Evolutionary conservation across 371 early-diverging fungal genomes (phyloP), one percentile per base, ranked within the genome.

Genomic region (Rhizopus stolonifer): DNA sequence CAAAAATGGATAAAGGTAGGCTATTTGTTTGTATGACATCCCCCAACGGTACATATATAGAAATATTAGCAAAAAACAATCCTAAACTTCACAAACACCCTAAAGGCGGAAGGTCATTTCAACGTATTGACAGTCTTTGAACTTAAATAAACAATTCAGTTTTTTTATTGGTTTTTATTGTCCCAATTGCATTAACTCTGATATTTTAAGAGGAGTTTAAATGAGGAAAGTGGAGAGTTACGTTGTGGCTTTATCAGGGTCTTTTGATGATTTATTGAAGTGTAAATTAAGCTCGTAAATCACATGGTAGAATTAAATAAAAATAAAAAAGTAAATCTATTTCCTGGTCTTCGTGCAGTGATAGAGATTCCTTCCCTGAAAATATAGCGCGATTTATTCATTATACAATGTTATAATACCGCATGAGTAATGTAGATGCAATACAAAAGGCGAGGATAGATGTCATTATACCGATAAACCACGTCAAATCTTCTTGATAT

Each of bases 81-180:
- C 90, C 90, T 6, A 88, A 87, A 58, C 62, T 91, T 49, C 84
- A 88, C 65, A 84, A 84, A 36, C 74, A 81, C 39, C 90, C 85
- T 25, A 84, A 81, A 63, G 89, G 87, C 44, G 89, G 91, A 14
- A 77, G 87, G 10, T 86, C 84, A 51, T 90, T 90, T 62, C 81
- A 82, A 29, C 79, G 90, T 56, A 80, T 89, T 50, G 81, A 82
- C 50, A 76, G 70, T 53, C 47, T 70, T 23, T 74, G 62, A 45
- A n/a, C n/a, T n/a, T n/a, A n/a, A n/a, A n/a, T n/a, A n/a, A n/a
- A n/a, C n/a, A n/a, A n/a, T n/a, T n/a, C n/a, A n/a, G n/a, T n/a
- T n/a, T n/a, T n/a, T n/a, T n/a, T n/a, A n/a, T n/a, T n/a, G n/a
- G n/a, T n/a, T n/a, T n/a, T n/a, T n/a, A n/a, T n/a, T n/a, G n/a